Evolutionary conservation across 2,329 filamentous ascomycete species (phyloP), one percentile per base, ranked within the genome.

Genomic region (Metarhizium humberi): DNA sequence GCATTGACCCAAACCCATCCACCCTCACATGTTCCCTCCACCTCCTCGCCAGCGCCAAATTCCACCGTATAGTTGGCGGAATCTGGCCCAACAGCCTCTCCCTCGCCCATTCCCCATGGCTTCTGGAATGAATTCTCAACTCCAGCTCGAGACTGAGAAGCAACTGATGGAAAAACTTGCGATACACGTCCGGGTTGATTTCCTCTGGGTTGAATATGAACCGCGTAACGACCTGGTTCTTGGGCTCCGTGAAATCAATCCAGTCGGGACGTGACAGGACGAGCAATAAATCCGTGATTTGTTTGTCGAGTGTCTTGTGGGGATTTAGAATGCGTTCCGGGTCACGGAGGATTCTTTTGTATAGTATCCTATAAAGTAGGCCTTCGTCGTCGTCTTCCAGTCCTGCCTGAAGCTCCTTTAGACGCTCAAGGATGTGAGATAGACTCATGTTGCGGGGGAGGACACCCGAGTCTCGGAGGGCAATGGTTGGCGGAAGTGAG

Each of bases 81-180:
- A 90, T 78, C 63, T 85, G 80, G 30, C 72, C 69, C 34, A 87
- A 71, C 49, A 90, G 73, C 62, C 82, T 83, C 61, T 84, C 79
- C 68, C 85, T 87, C 42, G 82, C 78, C 70, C 77, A 78, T 30
- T 82, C 81, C n/a, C 74, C 72, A 66, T 88, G 84, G 51, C 78
- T 72, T 30, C 72, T 73, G 1, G 80, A 84, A 62, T 86, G 81
- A 61, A 90, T 87, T 43, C 87, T 81, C 56, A 87, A 68, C 63
- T 88, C 83, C 5, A 91, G 75, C 68, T 91, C 87, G 51, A 88
- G 75, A 59, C 85, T 86, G 46, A 91, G 77, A 3, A 91, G 75
- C n/a, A 91, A 71, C 68, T 91, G 87, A 66, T 89, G 86, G 67
- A 88, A 90, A 71, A 91, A 90, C 30, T 77, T 78, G 57, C 80